These are phyloP conservation scores for Kitagawia praeruptora DNA, from an alignment of 129 eudicot genomes.

Conservation along the genomic window DNA sequence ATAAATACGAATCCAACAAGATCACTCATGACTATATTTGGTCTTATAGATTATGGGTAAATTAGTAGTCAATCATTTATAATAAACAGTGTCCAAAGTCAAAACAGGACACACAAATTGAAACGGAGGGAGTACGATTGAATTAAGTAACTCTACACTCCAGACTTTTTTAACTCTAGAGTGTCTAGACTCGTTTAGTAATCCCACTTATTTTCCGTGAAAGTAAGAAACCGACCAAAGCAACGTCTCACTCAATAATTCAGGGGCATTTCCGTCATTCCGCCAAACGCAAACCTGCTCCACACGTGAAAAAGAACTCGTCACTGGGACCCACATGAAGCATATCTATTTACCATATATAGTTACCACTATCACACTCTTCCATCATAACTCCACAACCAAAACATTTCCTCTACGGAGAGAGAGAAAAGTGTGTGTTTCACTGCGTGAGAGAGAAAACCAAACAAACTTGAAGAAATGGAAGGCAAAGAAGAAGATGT, in stretches of 20 bases:
- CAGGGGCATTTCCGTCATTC: slow-evolving; percentile 11
- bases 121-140: no score
- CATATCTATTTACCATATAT: slow-evolving; percentile 9
- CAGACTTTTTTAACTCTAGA: no score
- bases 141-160: no score
- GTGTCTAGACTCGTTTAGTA: background rate
- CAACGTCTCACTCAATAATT: slow-evolving; percentile 23
- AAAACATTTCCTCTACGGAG: background rate
- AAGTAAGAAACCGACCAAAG: slow-evolving; percentile 22
- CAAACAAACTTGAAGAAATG: slow-evolving; percentile 24
- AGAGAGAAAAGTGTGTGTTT: background rate
- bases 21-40: no score
- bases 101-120: no score
- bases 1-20: no score
- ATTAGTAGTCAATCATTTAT: no score
- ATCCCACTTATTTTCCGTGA: background rate
- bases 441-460: background rate
- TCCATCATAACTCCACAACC: slow-evolving; percentile 9
- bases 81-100: no score
- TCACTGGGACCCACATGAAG: slow-evolving; percentile 12
- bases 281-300: background rate
- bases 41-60: no score
- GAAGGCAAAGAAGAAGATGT: slow-evolving; percentile 55
- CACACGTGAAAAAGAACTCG: slow-evolving; percentile 3
- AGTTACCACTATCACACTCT: slow-evolving; percentile 24